Evolutionary conservation across 768 basidiomycete species (phyloP).

Genomic region (Phylloporus sp.): DNA sequence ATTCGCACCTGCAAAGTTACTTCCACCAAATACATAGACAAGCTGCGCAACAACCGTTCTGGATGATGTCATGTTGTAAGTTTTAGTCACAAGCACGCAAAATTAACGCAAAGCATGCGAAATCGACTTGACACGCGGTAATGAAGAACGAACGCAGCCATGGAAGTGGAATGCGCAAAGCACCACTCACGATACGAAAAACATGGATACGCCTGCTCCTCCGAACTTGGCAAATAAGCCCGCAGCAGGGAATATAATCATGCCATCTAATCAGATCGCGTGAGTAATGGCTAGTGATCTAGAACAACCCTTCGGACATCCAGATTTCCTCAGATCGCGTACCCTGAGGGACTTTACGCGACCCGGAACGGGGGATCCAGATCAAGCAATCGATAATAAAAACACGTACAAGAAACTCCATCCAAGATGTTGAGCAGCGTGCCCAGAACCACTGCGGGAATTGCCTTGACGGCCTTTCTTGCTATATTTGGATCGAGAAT

Average conservation of each 20-base stretch:
- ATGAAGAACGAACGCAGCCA: not conserved
- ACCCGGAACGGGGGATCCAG: not conserved
- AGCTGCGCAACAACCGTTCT: slow-evolving; percentile 79
- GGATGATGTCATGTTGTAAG: slow-evolving; percentile 4
- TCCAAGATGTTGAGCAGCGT: slow-evolving; percentile 87
- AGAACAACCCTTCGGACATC: not conserved
- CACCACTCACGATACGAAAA: slow-evolving; percentile 70
- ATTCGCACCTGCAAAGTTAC: slow-evolving; percentile 85
- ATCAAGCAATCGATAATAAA: not conserved
- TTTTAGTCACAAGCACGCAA: not conserved
- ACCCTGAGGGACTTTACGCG: slow-evolving; percentile 6
- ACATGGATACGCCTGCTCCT: slow-evolving; percentile 91
- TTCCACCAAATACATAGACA: slow-evolving; percentile 81
- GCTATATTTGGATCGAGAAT: slow-evolving; percentile 18
- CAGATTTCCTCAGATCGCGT: not conserved
- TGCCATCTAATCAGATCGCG: slow-evolving; percentile 58
- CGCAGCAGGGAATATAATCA: slow-evolving; percentile 91
- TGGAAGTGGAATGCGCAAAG: not conserved
- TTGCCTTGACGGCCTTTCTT: slow-evolving; percentile 32
- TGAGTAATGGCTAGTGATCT: not conserved
- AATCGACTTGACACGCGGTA: not conserved
- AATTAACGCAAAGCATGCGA: not conserved
- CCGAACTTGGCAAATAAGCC: slow-evolving; percentile 79
- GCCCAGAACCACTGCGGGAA: slow-evolving; percentile 87
- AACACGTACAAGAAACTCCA: slow-evolving; percentile 78